Base-by-base conservation (phyloP, 441 rosid genomes). In the Pelargonium myrrhifolium region DNA sequence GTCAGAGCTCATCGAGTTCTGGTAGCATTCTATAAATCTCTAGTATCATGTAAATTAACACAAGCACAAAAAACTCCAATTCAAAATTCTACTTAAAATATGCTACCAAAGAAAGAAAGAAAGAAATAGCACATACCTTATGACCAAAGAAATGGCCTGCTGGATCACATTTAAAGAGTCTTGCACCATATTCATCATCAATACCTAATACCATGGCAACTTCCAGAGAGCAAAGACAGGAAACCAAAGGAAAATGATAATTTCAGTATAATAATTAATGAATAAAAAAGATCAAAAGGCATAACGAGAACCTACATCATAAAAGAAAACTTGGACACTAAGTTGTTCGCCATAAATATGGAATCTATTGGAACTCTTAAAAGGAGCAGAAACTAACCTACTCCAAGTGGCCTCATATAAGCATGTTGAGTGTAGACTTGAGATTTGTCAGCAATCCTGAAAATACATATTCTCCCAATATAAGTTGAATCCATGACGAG, bases 351-450 rank as follows among this genome's bases (percentile, higher is more conserved):
- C 64, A 11, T 28, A 26, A 26, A 18, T 21, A 55, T 10, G 31
- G 28, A 22, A 22, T 24, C 58, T 55, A 43, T 0, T 24, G 12
- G 69, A 64, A 68, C 26, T 15, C 43, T 20, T 15, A 49, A n/a
- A 45, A 64, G 72, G 70, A 72, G 3, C 17, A 71, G 71, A 77
- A 71, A 78, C 85, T 58, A 78, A 84, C 99, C 94, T 67, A 94
- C 96, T 75, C 99, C 97, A 72, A 92, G 98, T 17, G 99, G 99
- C 81, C 99, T 87, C 99, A 92, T 90, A 76, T 94, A 94, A 65
- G 98, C 99, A 87, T 94, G 98, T 65, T 94, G 99, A 62, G 99
- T 94, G 74, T 94, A 94, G 66, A 94, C 88, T 76, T 90, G 99
- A 35, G 98, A 92, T 73, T 94, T 90, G 77, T 92, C 98, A 0